phyloP scores from a whole-genome alignment of 768 basidiomycete species.

The Collybia sordida region DNA sequence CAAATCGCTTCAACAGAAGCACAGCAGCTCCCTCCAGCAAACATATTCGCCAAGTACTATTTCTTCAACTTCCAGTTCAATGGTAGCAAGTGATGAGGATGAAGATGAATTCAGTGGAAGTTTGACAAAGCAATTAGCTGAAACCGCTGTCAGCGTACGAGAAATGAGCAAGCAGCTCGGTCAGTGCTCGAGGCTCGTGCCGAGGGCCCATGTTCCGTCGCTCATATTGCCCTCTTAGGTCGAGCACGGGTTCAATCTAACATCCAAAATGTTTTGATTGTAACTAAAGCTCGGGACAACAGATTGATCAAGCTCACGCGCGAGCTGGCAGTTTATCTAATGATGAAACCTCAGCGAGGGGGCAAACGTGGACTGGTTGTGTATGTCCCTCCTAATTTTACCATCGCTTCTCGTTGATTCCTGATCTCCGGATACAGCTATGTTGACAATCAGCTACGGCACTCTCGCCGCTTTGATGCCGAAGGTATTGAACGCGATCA shows the following conservation, averaged over 20 bases:
- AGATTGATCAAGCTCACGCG: slow-evolving; percentile 93
- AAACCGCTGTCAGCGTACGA: slow-evolving; percentile 94
- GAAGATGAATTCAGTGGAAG: slow-evolving; percentile 74
- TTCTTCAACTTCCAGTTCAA: slow-evolving; percentile 18
- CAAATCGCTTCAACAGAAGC: slow-evolving; percentile 40
- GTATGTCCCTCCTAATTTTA: slow-evolving; percentile 40
- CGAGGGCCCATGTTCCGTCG: slow-evolving; percentile 2
- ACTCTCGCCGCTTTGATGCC: slow-evolving; percentile 93
- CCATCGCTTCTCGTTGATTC: slow-evolving; percentile 6
- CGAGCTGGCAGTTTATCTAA: slow-evolving; percentile 91
- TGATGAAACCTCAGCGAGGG: slow-evolving; percentile 76
- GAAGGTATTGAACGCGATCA: slow-evolving; percentile 82
- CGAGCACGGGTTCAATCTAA: slow-evolving; percentile 89
- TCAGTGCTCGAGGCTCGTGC: slow-evolving; percentile 31
- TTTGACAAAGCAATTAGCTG: slow-evolving; percentile 89
- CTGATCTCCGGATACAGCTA: slow-evolving; percentile 51
- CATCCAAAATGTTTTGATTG: slow-evolving; percentile 90
- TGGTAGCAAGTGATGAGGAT: slow-evolving; percentile 42
- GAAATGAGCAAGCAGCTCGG: slow-evolving; percentile 99
- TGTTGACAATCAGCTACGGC: slow-evolving; percentile 88
- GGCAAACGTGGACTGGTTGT: slow-evolving; percentile 80
- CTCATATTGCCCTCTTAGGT: slow-evolving; percentile 45
- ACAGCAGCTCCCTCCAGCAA: slow-evolving; percentile 9
- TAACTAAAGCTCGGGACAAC: slow-evolving; percentile 98
- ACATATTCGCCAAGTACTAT: slow-evolving; percentile 9